These are phyloP conservation scores for Fremontodendron californicum DNA, from an alignment of 345 rosid species.

Conservation along the genomic window DNA sequence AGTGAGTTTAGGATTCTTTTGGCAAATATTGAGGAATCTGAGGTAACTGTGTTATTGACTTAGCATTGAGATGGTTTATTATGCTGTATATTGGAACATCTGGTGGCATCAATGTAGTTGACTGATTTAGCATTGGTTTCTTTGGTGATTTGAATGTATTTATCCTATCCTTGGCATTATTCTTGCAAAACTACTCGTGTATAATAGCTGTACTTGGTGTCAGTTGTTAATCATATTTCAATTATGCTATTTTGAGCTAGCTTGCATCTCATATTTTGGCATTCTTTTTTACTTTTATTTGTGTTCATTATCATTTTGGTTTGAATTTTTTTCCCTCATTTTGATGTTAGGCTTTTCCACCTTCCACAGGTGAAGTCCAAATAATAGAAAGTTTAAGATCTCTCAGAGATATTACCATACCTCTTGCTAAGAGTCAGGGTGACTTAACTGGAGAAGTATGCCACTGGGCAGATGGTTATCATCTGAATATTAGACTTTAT, in stretches of 20 bases:
- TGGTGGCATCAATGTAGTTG: background rate
- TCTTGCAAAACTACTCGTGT: background rate
- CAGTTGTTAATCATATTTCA: background rate
- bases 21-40: conserved; percentile 95
- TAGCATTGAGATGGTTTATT: conserved; percentile 15
- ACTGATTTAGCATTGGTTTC: background rate
- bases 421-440: conserved; percentile 96
- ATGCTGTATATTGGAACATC: conserved; percentile 12
- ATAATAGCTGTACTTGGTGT: background rate
- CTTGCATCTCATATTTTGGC: background rate
- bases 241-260: background rate
- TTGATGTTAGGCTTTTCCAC: conserved; percentile 60
- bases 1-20: conserved; percentile 76
- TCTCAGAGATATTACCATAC: conserved; percentile 76
- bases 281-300: background rate
- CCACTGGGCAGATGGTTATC: conserved; percentile 99
- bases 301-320: background rate
- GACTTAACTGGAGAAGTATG: conserved; percentile 98
- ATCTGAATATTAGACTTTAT: conserved; percentile 80
- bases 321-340: conserved; percentile 10
- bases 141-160: background rate
- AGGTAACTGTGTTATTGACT: conserved; percentile 42
- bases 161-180: background rate
- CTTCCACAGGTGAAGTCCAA: conserved; percentile 85
- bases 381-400: conserved; percentile 88